These are phyloP conservation scores for Dianthus caryophyllus DNA, from an alignment of 148 eudicot species.

Conservation along the genomic window DNA sequence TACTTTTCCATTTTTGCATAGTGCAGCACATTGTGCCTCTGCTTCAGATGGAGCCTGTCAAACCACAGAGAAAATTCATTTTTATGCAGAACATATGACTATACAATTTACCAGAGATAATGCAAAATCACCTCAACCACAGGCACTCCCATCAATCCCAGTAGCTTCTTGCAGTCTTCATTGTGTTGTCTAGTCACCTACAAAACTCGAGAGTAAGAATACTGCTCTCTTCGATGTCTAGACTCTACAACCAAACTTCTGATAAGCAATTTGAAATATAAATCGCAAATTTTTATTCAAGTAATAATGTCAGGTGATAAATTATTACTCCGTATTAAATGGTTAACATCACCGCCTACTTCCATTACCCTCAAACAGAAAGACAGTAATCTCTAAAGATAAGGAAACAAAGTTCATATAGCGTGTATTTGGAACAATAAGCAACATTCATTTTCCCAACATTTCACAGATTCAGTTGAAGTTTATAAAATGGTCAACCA, in stretches of 20 bases:
- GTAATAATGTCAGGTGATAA: background rate
- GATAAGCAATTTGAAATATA: background rate
- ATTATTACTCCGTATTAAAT: background rate
- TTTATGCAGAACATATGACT: constrained; percentile 1
- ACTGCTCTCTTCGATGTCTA: background rate
- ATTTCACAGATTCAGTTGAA: background rate
- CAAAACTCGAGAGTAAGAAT: constrained; percentile 10
- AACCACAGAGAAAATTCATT: constrained; percentile 18
- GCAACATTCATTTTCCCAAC: background rate
- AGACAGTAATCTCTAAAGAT: background rate
- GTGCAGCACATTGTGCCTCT: constrained; percentile 95
- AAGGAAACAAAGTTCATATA: background rate
- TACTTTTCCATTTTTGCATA: constrained; percentile 91
- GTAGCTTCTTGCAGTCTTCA: constrained; percentile 88
- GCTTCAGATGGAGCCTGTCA: constrained; percentile 97
- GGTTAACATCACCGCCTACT: background rate
- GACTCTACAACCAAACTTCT: background rate
- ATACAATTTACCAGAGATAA: constrained; percentile 2
- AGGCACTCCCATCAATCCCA: constrained; percentile 94
- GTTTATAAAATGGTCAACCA: constrained; percentile 1
- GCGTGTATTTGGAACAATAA: background rate
- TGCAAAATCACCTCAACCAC: constrained; percentile 67
- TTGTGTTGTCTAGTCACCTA: constrained; percentile 94
- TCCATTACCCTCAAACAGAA: background rate
- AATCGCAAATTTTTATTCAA: background rate